phyloP scores from a whole-genome alignment of 176 grass and related monocot species.

The Saccharum spontaneum region DNA sequence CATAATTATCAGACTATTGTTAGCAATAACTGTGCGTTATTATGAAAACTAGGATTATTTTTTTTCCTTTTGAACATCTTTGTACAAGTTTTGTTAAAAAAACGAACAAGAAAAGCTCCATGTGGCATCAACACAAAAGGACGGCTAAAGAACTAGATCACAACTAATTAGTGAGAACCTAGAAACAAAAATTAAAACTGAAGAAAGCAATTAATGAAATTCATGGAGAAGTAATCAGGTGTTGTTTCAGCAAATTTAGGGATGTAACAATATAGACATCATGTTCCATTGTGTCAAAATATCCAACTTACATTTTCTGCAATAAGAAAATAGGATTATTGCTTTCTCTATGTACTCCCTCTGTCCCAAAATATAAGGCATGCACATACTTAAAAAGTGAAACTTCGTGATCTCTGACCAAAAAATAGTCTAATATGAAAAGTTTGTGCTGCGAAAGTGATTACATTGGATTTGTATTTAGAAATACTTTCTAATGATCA shows the following conservation, averaged over 20 bases:
- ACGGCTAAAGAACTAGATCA: background rate
- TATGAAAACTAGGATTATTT: background rate
- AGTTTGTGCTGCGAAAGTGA: background rate
- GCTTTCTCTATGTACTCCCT: background rate
- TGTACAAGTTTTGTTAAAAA: background rate
- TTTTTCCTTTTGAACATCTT: background rate
- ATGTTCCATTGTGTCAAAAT: slow-evolving; percentile 6
- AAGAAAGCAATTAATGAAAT: slow-evolving; percentile 2
- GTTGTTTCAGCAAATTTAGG: slow-evolving; percentile 18
- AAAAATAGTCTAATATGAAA: background rate
- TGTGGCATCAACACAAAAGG: background rate
- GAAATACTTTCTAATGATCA: background rate
- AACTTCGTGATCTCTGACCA: background rate
- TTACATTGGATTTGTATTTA: background rate
- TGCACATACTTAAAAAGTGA: background rate
- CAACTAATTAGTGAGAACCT: background rate
- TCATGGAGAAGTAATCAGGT: slow-evolving; percentile 10
- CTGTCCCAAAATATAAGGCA: background rate
- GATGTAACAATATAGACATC: slow-evolving; percentile 8
- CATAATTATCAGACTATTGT: background rate
- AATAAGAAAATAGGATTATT: background rate
- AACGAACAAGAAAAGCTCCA: background rate
- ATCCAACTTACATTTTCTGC: background rate
- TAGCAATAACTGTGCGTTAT: slow-evolving; percentile 10
- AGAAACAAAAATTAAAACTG: background rate